Evolutionary conservation across 2,329 filamentous ascomycete species (phyloP), one percentile per base, ranked within the genome.

Genomic region (Xylariales sp.): DNA sequence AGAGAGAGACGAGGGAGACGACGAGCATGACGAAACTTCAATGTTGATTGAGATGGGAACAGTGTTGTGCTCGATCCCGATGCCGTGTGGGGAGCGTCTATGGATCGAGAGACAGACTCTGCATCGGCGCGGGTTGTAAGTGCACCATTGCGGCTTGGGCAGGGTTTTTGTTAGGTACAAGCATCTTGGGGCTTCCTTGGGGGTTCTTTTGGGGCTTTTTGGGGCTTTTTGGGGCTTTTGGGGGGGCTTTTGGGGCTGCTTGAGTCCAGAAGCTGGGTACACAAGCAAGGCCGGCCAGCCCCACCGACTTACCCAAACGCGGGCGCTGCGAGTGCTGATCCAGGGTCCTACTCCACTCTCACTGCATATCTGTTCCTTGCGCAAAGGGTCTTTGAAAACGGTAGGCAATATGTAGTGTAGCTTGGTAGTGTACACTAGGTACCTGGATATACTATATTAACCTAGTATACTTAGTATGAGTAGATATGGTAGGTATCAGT

Each of bases 91-190:
- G 55, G 60, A 48, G 41, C 53, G 45, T 53, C 52, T 70, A 50
- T 62, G 60, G 71, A 72, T 73, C 73, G 73, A 65, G 65, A 30
- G 30, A 72, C 59, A 62, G 53, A 67, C 68, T 67, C 65, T 70
- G 50, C 61, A 72, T 74, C 69, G 64, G 49, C 50, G 30, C 12
- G 23, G 28, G 23, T 23, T 39, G 53, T 45, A 8, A 10, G 10
- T 1, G 3, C 12, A 3, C 9, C 39, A 41, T 14, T 12, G 12
- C 36, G 36, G 36, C 36, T 41, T 41, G 9, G 8, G 9, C 34
- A 9, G 34, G 23, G 23, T 23, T 23, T 23, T 23, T 23, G 23
- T 23, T 23, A 23, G 23, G 23, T 23, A 23, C 23, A 23, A 23
- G 23, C 23, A 23, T 23, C 23, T 23, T 23, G 23, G 23, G 23